Evolutionary conservation across 345 rosid genomes (phyloP).

Genomic region (Eucalyptus globulus): DNA sequence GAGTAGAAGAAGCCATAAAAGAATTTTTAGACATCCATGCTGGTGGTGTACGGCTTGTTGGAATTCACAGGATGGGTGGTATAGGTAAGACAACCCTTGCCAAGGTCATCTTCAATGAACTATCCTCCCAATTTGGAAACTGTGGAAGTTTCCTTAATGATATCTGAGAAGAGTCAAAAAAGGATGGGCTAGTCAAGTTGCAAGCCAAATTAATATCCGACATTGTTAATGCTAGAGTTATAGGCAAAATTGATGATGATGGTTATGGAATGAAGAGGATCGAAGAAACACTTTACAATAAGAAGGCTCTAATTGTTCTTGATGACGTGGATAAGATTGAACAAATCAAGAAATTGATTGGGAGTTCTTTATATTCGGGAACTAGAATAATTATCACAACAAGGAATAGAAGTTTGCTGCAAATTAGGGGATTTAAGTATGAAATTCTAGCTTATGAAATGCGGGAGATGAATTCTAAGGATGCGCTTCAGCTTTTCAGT

Average conservation of each 20-base stretch:
- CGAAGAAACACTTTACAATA: neutral
- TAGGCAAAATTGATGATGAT: neutral
- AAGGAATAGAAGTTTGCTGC: neutral
- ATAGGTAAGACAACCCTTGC: neutral
- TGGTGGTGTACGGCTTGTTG: neutral
- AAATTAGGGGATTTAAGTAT: neutral
- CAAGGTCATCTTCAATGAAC: neutral
- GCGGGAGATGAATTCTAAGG: neutral
- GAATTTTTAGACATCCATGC: neutral
- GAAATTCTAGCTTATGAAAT: neutral
- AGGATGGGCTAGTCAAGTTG: neutral
- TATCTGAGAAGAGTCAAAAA: neutral
- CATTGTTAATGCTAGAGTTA: neutral
- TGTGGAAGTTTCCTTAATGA: neutral
- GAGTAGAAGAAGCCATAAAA: neutral
- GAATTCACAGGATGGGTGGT: neutral
- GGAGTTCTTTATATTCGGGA: neutral
- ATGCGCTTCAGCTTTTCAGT: neutral
- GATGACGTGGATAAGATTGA: neutral
- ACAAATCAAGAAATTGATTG: neutral
- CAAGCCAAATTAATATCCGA: neutral
- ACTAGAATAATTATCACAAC: neutral
- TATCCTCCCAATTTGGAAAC: neutral
- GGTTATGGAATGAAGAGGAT: neutral
- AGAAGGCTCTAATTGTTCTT: neutral